Base-by-base conservation (phyloP, 2,329 filamentous ascomycete species). In the Botrytis byssoidea region DNA sequence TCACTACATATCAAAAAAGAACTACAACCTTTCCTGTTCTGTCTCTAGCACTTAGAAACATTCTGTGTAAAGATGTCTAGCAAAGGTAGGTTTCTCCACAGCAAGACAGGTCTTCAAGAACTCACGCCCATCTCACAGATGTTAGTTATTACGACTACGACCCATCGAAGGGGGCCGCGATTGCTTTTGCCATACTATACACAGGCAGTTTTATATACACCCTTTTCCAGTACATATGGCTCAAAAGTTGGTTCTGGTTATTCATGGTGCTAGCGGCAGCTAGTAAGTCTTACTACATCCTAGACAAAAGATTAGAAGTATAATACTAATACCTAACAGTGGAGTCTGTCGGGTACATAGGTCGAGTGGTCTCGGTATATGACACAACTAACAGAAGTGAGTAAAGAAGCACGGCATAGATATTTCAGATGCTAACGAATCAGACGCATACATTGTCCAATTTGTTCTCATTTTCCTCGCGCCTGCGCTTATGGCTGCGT, bases 401-500 rank as follows among this genome's bases (percentile, higher is more conserved):
- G 48, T 42, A 18, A 48, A 70, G 8, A 42, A 9, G 3, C 25
- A 25, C 5, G 7, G 16, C 3, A n/a, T 42, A 6, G 1, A 60
- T 25, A 29, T 20, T 3, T 25, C 20, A 44, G 3, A 48, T 42
- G n/a, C 48, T 67, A 25, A 72, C 12, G 10, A 32, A 46, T 18
- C 51, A 74, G 73, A 35, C 70, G 51, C 78, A 10, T 83, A 78
- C 74, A 76, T 83, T 48, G 71, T 81, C 32, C 81, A 84, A 76
- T 75, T 77, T 6, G 74, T 82, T 0, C 80, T 84, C 22, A 83
- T 85, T 22, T 84, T 87, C 14, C 81, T 87, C 51, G 84, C 85
- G 0, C 86, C 86, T 0, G 81, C 86, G 46, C 82, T 87, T 57
- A 79, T 86, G 67, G 85, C 85, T n/a, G 86, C 86, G 0, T 85